Evolutionary conservation across 1,284 basidiomycete species (phyloP).

Genomic region (Albatrellus sp.): DNA sequence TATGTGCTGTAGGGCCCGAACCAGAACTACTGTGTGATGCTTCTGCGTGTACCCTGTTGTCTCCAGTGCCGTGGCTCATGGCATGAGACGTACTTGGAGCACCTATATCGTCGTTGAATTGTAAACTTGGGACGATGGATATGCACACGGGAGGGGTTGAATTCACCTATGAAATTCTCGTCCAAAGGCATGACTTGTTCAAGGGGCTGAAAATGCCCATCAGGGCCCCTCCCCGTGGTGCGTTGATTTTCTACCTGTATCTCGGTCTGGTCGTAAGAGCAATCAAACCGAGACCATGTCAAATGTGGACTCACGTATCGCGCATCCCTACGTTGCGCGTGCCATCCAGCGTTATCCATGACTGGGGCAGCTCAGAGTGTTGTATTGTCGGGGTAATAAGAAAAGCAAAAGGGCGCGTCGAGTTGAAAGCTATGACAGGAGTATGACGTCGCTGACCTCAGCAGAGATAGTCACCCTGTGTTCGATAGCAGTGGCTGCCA

Average conservation of each 20-base stretch:
- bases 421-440: too few species aligned
- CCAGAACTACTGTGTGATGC: background rate
- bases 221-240: conserved; percentile 30
- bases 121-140: conserved; percentile 20
- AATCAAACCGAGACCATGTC: background rate
- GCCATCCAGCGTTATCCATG: conserved; percentile 67
- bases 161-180: conserved; percentile 44
- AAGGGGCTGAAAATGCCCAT: conserved; percentile 39
- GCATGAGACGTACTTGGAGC: background rate
- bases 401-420: too few species aligned
- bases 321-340: conserved; percentile 30
- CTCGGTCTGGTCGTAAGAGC: conserved; percentile 3
- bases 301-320: conserved; percentile 8
- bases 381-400: too few species aligned
- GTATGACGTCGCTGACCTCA: too few species aligned
- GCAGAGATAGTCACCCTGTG: too few species aligned
- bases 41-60: conserved; percentile 6
- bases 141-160: conserved; percentile 15
- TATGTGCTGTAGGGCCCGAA: conserved; percentile 16
- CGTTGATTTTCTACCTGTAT: conserved; percentile 33
- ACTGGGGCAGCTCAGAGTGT: too few species aligned
- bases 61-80: background rate
- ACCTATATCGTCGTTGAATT: conserved; percentile 21
- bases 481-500: too few species aligned
- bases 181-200: conserved; percentile 46